Evolutionary conservation across 805 yeast species (phyloP), one percentile per base, ranked within the genome.

Genomic region (Candida pseudofarinosa): DNA sequence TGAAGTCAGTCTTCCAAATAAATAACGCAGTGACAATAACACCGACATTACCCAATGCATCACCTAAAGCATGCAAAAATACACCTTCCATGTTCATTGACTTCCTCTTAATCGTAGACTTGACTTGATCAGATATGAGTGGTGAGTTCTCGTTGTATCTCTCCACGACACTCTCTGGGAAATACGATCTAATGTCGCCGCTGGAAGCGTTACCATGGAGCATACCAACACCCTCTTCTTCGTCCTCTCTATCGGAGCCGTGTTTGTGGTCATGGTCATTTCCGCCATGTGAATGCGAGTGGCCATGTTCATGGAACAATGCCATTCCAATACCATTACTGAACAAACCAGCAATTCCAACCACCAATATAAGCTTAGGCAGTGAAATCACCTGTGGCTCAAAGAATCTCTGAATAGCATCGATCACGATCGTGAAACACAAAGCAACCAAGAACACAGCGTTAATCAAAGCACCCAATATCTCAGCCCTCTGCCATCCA

Each of bases 21-120:
- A 91, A 84, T 30, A 91, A 49, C 2, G 98, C 99, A 2, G 97
- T 83, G 3, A 76, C 62, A 44, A 91, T 93, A 40, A 91, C 99
- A 51, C 98, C 98, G 42, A 91, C 68, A 59, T 91, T 91, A 49
- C 99, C 98, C 43, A 91, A 71, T 1, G 98, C 98, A 64, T 91
- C 99, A 36, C 98, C 98, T 53, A 93, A 49, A 10, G 93, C 99
- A 59, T 91, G 99, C 57, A 91, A 72, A 59, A 88, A 93, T 3
- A 91, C 97, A 49, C 99, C 99, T 55, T 88, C 90, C 97, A 91
- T 91, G 65, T 93, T 91, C 70, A 91, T 71, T n/a, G 96, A 86
- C 58, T 77, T 80, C 26, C 63, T 54, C 46, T 70, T 62, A 37
- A 45, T 48, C 13, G 40, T 34, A 40, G 60, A 56, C 28, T 48